These are phyloP conservation scores for Camelina laxa DNA, from an alignment of 345 rosid genomes.

Conservation along the genomic window DNA sequence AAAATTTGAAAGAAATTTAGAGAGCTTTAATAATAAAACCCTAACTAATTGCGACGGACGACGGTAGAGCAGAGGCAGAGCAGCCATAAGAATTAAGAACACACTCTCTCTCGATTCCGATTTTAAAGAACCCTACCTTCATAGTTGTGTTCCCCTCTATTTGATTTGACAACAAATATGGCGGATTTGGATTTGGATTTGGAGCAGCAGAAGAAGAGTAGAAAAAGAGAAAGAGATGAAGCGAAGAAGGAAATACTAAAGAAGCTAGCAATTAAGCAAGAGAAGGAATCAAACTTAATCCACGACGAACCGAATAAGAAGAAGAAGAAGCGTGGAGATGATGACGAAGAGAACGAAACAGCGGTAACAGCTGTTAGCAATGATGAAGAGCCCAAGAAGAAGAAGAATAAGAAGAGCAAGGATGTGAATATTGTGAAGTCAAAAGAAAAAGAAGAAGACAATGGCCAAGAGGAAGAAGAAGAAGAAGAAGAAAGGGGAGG, in stretches of 20 bases:
- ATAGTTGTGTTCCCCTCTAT: no score
- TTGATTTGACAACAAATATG: constrained; percentile 17
- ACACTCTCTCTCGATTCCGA: no score
- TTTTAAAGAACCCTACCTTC: no score
- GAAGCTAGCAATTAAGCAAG: background rate
- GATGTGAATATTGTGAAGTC: constrained; percentile 2
- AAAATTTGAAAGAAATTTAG: no score
- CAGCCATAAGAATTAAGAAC: no score
- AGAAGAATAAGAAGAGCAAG: constrained; percentile 43
- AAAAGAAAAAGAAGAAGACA: constrained; percentile 30
- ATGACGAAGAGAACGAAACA: background rate
- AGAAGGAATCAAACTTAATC: background rate
- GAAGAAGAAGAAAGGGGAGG: constrained; percentile 20
- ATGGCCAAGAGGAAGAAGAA: constrained; percentile 22
- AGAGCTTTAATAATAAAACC: no score
- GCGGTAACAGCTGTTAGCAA: background rate
- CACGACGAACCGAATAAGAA: constrained; percentile 40
- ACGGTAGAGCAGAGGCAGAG: no score
- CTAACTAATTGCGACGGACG: no score
- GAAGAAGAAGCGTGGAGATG: constrained; percentile 36
- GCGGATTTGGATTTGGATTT: constrained; percentile 13
- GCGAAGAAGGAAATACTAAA: constrained; percentile 6
- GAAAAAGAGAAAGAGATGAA: constrained; percentile 36
- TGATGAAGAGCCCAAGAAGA: constrained; percentile 35
- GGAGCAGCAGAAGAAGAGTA: constrained; percentile 33